Base-by-base conservation (phyloP, 495 filamentous ascomycete species). In the Daldinia vernicosa region DNA sequence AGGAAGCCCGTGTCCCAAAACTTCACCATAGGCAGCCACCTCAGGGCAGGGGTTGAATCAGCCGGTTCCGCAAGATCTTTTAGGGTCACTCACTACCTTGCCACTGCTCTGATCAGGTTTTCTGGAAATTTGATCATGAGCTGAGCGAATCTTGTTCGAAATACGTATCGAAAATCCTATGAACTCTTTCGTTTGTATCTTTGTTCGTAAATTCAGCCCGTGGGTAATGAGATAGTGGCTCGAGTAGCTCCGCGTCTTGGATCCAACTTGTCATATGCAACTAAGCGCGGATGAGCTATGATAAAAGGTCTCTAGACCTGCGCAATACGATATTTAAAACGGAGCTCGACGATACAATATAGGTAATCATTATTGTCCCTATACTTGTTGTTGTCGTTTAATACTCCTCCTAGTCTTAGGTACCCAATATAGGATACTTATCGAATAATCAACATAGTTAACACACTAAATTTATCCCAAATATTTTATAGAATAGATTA, bases 211-310 rank as follows among this genome's bases (percentile, higher is more conserved):
- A 28, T 15, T 9, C 12, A 56, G 35, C 22, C 15, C 57, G 6
- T 6, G 26, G 17, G 6, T 15, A n/a, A 19, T 17, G 19, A 28
- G 19, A 9, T 5, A 47, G 43, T 40, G n/a, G n/a, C 37, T 17
- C 15, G 37, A 43, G 43, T 55, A 28, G 14, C 35, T 27, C 24
- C 35, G 19, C 11, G 28, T 19, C 8, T n/a, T 47, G 33, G 45
- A 47, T 6, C 43, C 37, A 28, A 67, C 57, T 27, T 55, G 45
- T 54, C 63, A 66, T 39, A 43, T 12, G 19, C 37, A 15, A 9
- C n/a, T 22, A 22, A 66, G 43, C 28, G 40, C 22, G 19, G 32
- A n/a, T 12, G 19, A 22, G 24, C 39, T 33, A 14, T 43, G 14
- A 24, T 63, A 59, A 50, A 50, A 67, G 56, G 4, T 24, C 0